Conservation (phyloP, 2,329 filamentous ascomycete species). For the Ophiostoma sp. region DNA sequence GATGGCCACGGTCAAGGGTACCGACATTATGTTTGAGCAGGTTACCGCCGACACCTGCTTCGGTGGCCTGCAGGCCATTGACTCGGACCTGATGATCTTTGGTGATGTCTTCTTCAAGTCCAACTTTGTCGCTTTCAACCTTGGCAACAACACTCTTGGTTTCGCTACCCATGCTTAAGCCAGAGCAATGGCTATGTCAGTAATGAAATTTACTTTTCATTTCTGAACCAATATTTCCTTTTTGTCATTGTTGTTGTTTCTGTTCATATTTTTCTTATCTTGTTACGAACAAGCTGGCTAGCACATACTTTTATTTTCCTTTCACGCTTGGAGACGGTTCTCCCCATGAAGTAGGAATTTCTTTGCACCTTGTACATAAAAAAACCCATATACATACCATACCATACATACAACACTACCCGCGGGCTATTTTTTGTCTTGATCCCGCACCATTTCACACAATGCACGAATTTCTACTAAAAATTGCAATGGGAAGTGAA, state of each 20-base stretch:
- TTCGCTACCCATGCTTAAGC: slow-evolving; percentile 49
- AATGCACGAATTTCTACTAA: background rate
- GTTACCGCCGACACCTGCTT: slow-evolving; percentile 60
- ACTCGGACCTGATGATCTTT: slow-evolving; percentile 59
- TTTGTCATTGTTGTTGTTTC: background rate
- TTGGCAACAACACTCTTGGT: slow-evolving; percentile 55
- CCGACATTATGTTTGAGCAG: slow-evolving; percentile 54
- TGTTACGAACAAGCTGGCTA: background rate
- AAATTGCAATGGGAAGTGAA: background rate
- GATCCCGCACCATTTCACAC: background rate
- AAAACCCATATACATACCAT: background rate
- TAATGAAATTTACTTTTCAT: background rate
- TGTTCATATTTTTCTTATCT: background rate
- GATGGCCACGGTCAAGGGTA: slow-evolving; percentile 57
- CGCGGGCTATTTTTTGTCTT: background rate
- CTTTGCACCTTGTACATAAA: slow-evolving; percentile 9
- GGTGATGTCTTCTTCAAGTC: slow-evolving; percentile 64
- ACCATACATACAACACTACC: background rate
- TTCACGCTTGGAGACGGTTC: background rate
- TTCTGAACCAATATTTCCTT: background rate
- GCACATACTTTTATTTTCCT: background rate
- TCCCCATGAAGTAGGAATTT: background rate
- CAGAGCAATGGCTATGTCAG: background rate
- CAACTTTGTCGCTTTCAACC: slow-evolving; percentile 59
- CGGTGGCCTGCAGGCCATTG: slow-evolving; percentile 65